phyloP scores from a whole-genome alignment of 2,329 filamentous ascomycete species.

The Pseudocercospora eumusae region DNA sequence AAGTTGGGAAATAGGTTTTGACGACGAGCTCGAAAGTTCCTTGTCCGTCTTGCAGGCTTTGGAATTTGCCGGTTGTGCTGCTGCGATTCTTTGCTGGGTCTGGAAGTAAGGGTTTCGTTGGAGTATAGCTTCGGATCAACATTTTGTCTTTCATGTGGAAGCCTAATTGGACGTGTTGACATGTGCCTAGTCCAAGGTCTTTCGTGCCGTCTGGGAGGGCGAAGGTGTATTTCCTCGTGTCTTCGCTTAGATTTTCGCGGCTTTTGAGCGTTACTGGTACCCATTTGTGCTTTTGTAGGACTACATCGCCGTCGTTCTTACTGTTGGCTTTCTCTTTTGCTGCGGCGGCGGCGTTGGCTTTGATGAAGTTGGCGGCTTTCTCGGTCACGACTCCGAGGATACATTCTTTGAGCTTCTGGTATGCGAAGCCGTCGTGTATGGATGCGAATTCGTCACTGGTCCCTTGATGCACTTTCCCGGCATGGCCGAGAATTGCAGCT shows the following conservation, averaged over 20 bases:
- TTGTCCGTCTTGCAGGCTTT: conserved; percentile 33
- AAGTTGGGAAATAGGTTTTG: conserved; percentile 55
- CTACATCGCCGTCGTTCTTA: conserved; percentile 37
- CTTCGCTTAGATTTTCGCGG: conserved; percentile 45
- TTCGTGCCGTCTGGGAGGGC: conserved; percentile 44
- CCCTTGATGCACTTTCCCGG: conserved; percentile 53
- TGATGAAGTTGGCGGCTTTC: conserved; percentile 52
- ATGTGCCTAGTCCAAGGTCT: conserved; percentile 53
- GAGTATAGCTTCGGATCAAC: conserved; percentile 54
- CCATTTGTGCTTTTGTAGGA: conserved; percentile 51
- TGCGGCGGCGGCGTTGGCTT: conserved; percentile 45
- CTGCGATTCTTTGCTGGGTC: conserved; percentile 11
- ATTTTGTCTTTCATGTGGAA: conserved; percentile 56
- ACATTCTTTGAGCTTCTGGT: conserved; percentile 56
- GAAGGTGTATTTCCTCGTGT: conserved; percentile 53
- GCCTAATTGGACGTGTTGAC: conserved; percentile 56
- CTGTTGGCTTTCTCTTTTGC: conserved; percentile 43
- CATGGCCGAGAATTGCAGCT: conserved; percentile 52
- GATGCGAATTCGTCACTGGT: conserved; percentile 54
- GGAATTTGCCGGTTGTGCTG: conserved; percentile 11
- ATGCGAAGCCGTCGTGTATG: conserved; percentile 56
- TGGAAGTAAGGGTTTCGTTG: conserved; percentile 49
- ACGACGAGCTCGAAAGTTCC: conserved; percentile 54
- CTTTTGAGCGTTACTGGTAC: conserved; percentile 47
- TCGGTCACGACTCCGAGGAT: conserved; percentile 53